Percentiles rank a stretch among this genome's conserved stretches.
phyloP scores from a whole-genome alignment of 176 grass and related monocot species.

The Rhynchospora pubera region DNA sequence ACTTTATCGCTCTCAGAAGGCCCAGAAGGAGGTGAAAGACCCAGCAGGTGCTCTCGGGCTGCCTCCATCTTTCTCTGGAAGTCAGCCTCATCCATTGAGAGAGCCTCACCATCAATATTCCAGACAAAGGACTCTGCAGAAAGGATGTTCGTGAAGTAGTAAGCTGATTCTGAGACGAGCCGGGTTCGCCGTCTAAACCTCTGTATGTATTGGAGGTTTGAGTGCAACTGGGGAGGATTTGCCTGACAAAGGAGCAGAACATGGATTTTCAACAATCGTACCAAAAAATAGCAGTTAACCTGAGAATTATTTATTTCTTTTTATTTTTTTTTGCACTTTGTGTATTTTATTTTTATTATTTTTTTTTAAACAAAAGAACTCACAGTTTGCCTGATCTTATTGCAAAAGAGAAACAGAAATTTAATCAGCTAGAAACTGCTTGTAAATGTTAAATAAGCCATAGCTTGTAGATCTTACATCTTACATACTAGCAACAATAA shows the following conservation, averaged over 20 bases:
- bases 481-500: not conserved
- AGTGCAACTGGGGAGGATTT: conserved; percentile 92
- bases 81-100: conserved; percentile 80
- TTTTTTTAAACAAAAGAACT: not conserved
- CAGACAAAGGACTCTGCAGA: conserved; percentile 97
- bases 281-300: not conserved
- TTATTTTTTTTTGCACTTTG: no score
- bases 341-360: no score
- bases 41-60: conserved; percentile 59
- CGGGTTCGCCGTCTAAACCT: conserved; percentile 67
- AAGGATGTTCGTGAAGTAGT: conserved; percentile 92
- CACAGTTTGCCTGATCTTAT: not conserved
- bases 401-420: not conserved
- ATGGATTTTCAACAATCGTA: not conserved
- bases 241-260: conserved; percentile 49
- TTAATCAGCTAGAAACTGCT: not conserved
- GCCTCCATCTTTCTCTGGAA: conserved; percentile 87
- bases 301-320: not conserved
- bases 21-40: conserved; percentile 23
- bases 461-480: no score
- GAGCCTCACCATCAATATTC: conserved; percentile 81
- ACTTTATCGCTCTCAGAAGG: conserved; percentile 1
- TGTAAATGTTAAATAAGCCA: no score
- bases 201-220: conserved; percentile 93
- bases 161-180: conserved; percentile 80